These are phyloP conservation scores for Neurospora africana DNA, from an alignment of 495 filamentous ascomycete genomes.

Conservation along the genomic window DNA sequence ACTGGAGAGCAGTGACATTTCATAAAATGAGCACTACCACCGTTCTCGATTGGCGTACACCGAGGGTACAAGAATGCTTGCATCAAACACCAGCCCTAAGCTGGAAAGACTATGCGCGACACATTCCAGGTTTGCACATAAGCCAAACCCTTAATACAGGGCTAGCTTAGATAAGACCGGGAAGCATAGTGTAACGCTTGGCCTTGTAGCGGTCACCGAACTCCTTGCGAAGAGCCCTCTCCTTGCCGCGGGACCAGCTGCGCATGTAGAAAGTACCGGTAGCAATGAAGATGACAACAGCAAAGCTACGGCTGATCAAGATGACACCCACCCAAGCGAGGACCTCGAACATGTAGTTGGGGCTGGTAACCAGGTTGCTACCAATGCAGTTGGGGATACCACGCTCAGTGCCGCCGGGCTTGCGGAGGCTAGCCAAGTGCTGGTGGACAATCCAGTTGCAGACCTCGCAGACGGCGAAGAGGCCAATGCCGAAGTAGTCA, in stretches of 20 bases:
- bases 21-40: not conserved
- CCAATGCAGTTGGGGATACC: constrained; percentile 81
- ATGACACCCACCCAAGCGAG: constrained; percentile 75
- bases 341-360: constrained; percentile 93
- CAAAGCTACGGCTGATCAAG: constrained; percentile 63
- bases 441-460: constrained; percentile 72
- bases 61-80: not conserved
- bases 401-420: constrained; percentile 68
- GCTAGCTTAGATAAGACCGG: constrained; percentile 41
- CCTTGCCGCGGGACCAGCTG: constrained; percentile 84
- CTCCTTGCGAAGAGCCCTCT: constrained; percentile 76
- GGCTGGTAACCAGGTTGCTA: constrained; percentile 83
- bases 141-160: not conserved
- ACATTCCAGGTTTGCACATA: not conserved
- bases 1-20: not conserved
- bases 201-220: constrained; percentile 84
- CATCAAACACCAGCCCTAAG: not conserved
- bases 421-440: constrained; percentile 62
- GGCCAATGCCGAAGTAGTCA: constrained; percentile 49
- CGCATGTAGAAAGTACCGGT: constrained; percentile 67
- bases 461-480: constrained; percentile 68
- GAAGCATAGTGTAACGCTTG: constrained; percentile 73
- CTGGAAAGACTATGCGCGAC: not conserved
- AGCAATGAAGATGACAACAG: constrained; percentile 58
- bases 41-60: not conserved